These are phyloP conservation scores for Orobanche coerulescens DNA, from an alignment of 257 asterid species.

Conservation along the genomic window DNA sequence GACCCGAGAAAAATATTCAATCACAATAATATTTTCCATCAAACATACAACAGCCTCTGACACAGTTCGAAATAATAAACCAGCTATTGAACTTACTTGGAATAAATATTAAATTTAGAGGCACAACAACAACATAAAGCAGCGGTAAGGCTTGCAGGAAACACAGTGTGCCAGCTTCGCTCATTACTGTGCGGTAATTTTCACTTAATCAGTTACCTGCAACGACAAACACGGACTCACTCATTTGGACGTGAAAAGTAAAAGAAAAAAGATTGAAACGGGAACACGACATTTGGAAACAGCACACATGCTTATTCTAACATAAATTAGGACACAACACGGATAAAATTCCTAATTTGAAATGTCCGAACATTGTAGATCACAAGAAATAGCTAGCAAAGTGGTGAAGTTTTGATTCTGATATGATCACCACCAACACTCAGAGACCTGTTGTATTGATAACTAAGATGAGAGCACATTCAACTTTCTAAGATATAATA, in stretches of 20 bases:
- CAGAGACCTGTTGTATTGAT: background rate
- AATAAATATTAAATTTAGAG: conserved; percentile 13
- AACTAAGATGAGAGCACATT: background rate
- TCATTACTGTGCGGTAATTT: conserved; percentile 11
- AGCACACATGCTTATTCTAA: too few species aligned
- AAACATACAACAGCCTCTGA: conserved; percentile 23
- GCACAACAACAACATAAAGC: conserved; percentile 7
- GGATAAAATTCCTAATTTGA: too few species aligned
- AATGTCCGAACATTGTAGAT: too few species aligned
- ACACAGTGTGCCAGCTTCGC: conserved; percentile 10
- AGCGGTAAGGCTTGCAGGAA: background rate
- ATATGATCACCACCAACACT: background rate
- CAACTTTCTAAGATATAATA: too few species aligned
- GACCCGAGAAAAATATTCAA: background rate
- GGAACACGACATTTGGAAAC: too few species aligned
- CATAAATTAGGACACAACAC: too few species aligned
- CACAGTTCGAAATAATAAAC: too few species aligned
- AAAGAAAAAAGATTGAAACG: too few species aligned
- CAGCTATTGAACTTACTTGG: too few species aligned
- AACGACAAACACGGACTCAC: background rate
- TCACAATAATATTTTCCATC: conserved; percentile 11
- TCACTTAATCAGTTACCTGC: conserved; percentile 31
- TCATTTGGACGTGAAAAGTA: too few species aligned
- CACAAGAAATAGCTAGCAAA: background rate
- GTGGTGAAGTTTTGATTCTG: too few species aligned